Conservation (phyloP, 2,329 filamentous ascomycete genomes). For the Botryotinia convoluta region DNA sequence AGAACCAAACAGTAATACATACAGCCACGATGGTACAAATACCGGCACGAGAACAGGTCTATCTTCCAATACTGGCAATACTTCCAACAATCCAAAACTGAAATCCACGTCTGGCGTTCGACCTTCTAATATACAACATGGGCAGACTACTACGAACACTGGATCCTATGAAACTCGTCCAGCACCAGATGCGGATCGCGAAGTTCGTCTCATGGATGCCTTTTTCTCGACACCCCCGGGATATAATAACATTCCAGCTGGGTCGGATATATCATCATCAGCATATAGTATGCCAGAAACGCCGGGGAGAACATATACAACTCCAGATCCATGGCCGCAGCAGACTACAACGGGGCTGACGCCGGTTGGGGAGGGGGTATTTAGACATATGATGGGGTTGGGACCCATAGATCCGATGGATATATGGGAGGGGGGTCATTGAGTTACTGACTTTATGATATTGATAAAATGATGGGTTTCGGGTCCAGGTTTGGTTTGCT, state of each 20-base stretch:
- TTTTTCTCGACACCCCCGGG: conserved; percentile 29
- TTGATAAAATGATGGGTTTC: neutral
- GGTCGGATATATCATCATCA: conserved; percentile 30
- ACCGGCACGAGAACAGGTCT: conserved; percentile 38
- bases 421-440: conserved; percentile 33
- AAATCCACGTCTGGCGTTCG: conserved; percentile 52
- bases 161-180: conserved; percentile 55
- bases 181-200: conserved; percentile 38
- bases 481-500: neutral
- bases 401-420: conserved; percentile 52
- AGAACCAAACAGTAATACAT: conserved; percentile 19
- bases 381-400: conserved; percentile 57
- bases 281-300: conserved; percentile 44
- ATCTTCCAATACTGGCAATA: conserved; percentile 29
- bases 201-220: conserved; percentile 34
- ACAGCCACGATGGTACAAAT: conserved; percentile 39
- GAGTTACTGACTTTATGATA: neutral
- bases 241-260: conserved; percentile 25
- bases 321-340: conserved; percentile 29
- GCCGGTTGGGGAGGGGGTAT: conserved; percentile 55
- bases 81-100: conserved; percentile 56
- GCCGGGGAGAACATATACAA: neutral
- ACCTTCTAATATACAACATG: conserved; percentile 24
- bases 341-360: conserved; percentile 48
- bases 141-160: conserved; percentile 40